These are phyloP conservation scores for Neoscytalidium dimidiatum DNA, from an alignment of 2,329 filamentous ascomycete genomes.

Conservation along the genomic window DNA sequence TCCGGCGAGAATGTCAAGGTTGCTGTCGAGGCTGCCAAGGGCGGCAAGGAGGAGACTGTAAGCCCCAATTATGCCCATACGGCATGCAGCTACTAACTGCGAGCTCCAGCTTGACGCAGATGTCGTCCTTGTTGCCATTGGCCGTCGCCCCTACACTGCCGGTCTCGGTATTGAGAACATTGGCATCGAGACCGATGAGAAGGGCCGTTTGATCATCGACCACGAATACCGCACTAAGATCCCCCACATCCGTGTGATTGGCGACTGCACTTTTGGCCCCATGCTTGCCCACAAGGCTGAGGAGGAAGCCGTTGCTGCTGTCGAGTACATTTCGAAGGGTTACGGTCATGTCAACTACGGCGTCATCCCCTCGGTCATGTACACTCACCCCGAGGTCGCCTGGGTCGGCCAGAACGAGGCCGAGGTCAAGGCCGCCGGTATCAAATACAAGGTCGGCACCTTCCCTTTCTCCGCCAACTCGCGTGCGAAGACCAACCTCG, in stretches of 20 bases:
- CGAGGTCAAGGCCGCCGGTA: constrained; percentile 84
- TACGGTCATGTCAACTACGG: constrained; percentile 99
- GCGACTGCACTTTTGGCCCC: constrained; percentile 94
- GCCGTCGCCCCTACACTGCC: constrained; percentile 89
- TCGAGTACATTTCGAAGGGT: constrained; percentile 98
- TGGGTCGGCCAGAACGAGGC: constrained; percentile 99
- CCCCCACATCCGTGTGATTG: constrained; percentile 94
- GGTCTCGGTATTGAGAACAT: constrained; percentile 93
- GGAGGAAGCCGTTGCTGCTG: constrained; percentile 91
- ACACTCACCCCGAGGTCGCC: constrained; percentile 96
- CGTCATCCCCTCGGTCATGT: constrained; percentile 98
- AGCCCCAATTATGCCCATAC: constrained; percentile 25
- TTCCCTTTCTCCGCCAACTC: constrained; percentile 99
- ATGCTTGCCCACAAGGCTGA: constrained; percentile 99
- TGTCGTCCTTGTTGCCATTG: constrained; percentile 94
- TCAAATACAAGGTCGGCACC: constrained; percentile 88
- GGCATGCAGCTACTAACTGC: constrained; percentile 22
- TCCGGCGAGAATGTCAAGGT: constrained; percentile 77
- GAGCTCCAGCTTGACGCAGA: constrained; percentile 77
- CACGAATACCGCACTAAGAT: constrained; percentile 98
- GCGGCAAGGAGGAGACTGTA: constrained; percentile 90
- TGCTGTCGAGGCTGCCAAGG: constrained; percentile 88
- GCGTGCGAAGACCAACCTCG: constrained; percentile 96
- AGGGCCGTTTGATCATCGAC: constrained; percentile 94
- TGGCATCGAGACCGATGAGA: constrained; percentile 87